These are phyloP conservation scores for Penicillium sp. DNA, from an alignment of 2,329 filamentous ascomycete species.

Conservation along the genomic window DNA sequence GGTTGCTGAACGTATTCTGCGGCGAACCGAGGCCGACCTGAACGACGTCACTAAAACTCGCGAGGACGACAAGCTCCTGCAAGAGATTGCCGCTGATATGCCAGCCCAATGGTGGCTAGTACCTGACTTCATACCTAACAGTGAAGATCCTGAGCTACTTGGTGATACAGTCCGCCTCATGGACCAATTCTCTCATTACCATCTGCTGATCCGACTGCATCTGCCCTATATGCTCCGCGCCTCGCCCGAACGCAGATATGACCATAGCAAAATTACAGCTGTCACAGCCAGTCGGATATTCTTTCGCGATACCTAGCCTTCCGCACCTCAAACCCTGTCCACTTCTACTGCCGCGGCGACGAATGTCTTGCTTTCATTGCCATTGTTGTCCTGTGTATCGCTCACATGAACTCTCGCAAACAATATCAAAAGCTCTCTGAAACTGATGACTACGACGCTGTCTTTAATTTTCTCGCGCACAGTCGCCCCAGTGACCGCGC, in stretches of 20 bases:
- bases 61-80: slow-evolving; percentile 48
- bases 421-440: neutral
- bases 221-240: slow-evolving; percentile 49
- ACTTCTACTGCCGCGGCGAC: slow-evolving; percentile 49
- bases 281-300: slow-evolving; percentile 54
- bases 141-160: slow-evolving; percentile 24
- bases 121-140: slow-evolving; percentile 21
- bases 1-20: slow-evolving; percentile 49
- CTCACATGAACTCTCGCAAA: slow-evolving; percentile 40
- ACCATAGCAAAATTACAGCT: slow-evolving; percentile 52
- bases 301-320: slow-evolving; percentile 52
- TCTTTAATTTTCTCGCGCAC: slow-evolving; percentile 39
- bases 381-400: slow-evolving; percentile 45
- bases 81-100: slow-evolving; percentile 45
- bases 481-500: slow-evolving; percentile 46
- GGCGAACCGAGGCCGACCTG: slow-evolving; percentile 44
- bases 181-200: slow-evolving; percentile 53
- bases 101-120: slow-evolving; percentile 51
- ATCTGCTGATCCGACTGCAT: slow-evolving; percentile 54
- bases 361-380: slow-evolving; percentile 53
- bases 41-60: slow-evolving; percentile 45
- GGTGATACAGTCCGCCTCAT: slow-evolving; percentile 40
- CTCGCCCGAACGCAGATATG: slow-evolving; percentile 36
- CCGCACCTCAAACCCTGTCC: slow-evolving; percentile 39
- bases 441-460: neutral